Evolutionary conservation across 1,284 basidiomycete species (phyloP), one percentile per base, ranked within the genome.

Genomic region (Malassezia caprae): DNA sequence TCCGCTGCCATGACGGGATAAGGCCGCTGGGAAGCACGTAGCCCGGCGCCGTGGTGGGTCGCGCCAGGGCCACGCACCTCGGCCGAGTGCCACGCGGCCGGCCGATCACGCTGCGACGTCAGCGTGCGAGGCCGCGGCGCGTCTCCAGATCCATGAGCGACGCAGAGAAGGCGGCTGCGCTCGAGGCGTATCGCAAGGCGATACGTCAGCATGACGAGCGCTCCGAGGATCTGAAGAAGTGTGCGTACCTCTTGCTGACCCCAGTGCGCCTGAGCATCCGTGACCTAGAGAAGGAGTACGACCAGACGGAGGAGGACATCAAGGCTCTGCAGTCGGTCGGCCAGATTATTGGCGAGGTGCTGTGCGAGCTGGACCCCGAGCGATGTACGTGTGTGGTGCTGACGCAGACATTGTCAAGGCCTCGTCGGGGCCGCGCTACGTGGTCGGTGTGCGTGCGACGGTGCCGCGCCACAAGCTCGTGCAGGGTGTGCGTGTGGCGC

Each of bases 291-390:
- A 85, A 85, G 68, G 85, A 87, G 55, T 98, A 84, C 71, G 88
- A 86, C 68, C 93, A 94, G 81, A 94, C 90, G 0, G 94, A 99
- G 76, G 90, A 99, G 41, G 93, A 98, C 74, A 96, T 99, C 78
- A 96, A 96, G 77, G 94, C 94, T 45, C 84, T 99, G 13, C 94
- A 98, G 76, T 94, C 89, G 11, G 94, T 98, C 10, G 94, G 94
- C 11, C 94, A 99, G 78, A 96, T 98, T 64, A 94, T 99, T 59
- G 94, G 90, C 57, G 94, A 99, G 78, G 90, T 99, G 56, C 84
- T 98, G 82, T 96, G 96, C 77, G 91, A 98, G 77, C 79, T 99
- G 26, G 94, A 98, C 70, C 90, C 96, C 60, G 93, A 98, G 77
- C 81, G 94, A 77, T 99, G 91, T 93, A 69, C 72, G 87, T 79